Base-by-base conservation (phyloP, 164 flowering plant species). In the Vitis vinifera region DNA sequence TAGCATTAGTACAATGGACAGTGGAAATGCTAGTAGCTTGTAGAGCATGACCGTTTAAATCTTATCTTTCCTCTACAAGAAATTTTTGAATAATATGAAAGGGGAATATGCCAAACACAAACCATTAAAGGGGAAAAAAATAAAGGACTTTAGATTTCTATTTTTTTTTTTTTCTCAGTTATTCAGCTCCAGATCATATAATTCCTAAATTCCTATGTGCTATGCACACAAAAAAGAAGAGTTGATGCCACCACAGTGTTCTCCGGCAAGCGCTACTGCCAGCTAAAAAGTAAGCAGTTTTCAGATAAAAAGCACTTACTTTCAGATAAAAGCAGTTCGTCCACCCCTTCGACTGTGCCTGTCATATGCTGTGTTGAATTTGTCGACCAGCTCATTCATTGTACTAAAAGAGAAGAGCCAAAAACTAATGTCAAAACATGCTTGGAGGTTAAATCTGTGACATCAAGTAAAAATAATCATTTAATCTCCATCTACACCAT, bases 311-410 rank as follows among this genome's bases (percentile, higher is more conserved):
- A 6, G 6, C 44, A 2, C 44, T 37, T 3, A 37, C 44, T 37
- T 6, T 37, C 78, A 92, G 55, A 93, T 85, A 65, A 92, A 94
- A 27, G 90, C 88, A 50, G 87, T 81, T 29, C 97, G 82, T 15
- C 98, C 97, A 70, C 99, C 99, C 73, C 97, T 84, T 65, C 97
- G 76, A 68, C 81, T 81, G 47, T 91, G 87, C 82, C 89, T 84
- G 78, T 94, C 98, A 73, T 92, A 94, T 48, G 97, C 92, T 19
- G 84, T 86, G 82, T 92, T 94, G 85, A 94, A 87, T 78, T 94
- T 94, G 77, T 94, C 98, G 12, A 94, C 93, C 52, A 94, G 80
- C 78, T 92, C 99, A 70, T 92, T 90, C 93, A 92, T 91, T 31
- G 91, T 75, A 71, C 98, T 94, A 94, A 77, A 79, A 37, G 7